A percentile compares a stretch with the other conserved stretches of the same genome.
Conservation (phyloP, 2,329 filamentous ascomycete genomes). For the Calonectria fujianensis region DNA sequence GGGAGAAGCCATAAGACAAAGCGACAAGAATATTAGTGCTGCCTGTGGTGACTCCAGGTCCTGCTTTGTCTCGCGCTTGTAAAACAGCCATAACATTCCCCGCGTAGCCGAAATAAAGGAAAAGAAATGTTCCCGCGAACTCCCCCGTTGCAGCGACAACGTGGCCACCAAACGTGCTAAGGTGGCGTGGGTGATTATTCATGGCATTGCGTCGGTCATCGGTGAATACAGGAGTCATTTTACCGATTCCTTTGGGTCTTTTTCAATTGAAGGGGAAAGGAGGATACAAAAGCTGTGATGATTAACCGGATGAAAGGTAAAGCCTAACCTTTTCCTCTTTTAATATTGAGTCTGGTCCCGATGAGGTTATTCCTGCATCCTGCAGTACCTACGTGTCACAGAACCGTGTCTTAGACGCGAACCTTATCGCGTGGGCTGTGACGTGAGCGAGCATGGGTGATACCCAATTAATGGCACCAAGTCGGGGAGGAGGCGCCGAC, state of each 20-base stretch:
- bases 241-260: not conserved
- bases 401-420: not conserved
- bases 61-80: not conserved
- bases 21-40: not conserved
- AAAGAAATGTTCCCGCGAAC: conserved; percentile 2
- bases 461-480: not conserved
- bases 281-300: not conserved
- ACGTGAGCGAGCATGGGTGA: not conserved
- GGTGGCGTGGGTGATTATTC: not conserved
- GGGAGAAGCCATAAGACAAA: not conserved
- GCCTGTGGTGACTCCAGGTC: not conserved
- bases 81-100: conserved; percentile 6
- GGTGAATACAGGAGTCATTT: not conserved
- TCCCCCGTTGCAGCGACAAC: conserved; percentile 1
- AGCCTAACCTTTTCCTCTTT: not conserved
- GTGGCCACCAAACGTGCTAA: conserved; percentile 13
- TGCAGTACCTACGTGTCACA: not conserved
- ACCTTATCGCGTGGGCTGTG: not conserved
- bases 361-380: not conserved
- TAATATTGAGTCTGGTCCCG: not conserved
- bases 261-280: not conserved
- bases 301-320: not conserved
- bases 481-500: not conserved
- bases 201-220: not conserved
- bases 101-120: conserved; percentile 8